A percentile compares a stretch with the other conserved stretches of the same genome.
Evolutionary conservation across 2,329 filamentous ascomycete species (phyloP).

Genomic region (Neonectria faginata): DNA sequence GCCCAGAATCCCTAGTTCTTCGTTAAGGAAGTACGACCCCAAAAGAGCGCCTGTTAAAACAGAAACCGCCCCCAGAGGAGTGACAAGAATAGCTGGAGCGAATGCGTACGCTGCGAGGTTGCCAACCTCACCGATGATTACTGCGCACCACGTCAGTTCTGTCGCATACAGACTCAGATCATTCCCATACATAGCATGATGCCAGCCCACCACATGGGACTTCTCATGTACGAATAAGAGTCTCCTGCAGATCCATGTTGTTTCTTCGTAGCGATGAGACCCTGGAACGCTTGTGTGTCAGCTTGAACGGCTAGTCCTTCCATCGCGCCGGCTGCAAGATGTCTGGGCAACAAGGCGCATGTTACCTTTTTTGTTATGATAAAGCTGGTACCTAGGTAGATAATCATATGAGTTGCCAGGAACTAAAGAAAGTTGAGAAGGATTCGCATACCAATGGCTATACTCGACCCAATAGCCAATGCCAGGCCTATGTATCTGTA

Average conservation of each 20-base stretch:
- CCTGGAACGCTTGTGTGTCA: not conserved
- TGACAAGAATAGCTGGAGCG: conserved; percentile 20
- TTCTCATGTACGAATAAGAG: conserved; percentile 6
- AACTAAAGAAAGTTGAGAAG: too few species aligned
- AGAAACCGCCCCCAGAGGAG: conserved; percentile 16
- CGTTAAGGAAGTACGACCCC: conserved; percentile 6
- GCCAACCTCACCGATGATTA: conserved; percentile 16
- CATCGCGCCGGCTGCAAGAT: too few species aligned
- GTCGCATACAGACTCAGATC: not conserved
- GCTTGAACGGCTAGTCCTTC: not conserved
- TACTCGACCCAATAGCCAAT: too few species aligned
- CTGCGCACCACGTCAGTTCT: conserved; percentile 1
- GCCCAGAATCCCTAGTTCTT: conserved; percentile 6
- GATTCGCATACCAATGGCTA: too few species aligned
- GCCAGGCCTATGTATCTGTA: too few species aligned
- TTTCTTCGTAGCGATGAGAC: not conserved
- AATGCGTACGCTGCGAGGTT: conserved; percentile 23
- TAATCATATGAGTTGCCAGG: too few species aligned
- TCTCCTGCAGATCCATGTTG: not conserved
- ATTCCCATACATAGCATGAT: conserved; percentile 8
- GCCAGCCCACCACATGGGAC: conserved; percentile 16
- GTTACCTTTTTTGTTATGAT: too few species aligned
- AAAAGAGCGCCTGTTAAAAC: conserved; percentile 12
- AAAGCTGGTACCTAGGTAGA: too few species aligned
- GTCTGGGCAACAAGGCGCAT: too few species aligned